phyloP scores from a whole-genome alignment of 768 basidiomycete species.

The Tylopilus felleus region DNA sequence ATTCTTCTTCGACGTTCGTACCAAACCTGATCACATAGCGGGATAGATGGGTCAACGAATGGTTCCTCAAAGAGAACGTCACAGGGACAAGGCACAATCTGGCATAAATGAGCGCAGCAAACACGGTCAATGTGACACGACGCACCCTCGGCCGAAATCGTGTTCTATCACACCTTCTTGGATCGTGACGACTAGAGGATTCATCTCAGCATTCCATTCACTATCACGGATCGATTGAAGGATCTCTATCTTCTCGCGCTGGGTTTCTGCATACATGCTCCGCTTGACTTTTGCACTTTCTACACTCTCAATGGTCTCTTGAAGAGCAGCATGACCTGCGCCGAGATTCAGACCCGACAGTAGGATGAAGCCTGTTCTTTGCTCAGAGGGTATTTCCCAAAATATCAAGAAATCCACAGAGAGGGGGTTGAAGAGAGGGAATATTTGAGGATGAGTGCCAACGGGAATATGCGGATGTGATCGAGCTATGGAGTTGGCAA shows the following conservation, averaged over 20 bases:
- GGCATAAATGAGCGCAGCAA: constrained; percentile 7
- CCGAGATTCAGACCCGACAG: constrained; percentile 62
- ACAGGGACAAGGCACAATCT: constrained; percentile 59
- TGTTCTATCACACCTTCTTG: constrained; percentile 48
- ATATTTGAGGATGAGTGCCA: constrained; percentile 52
- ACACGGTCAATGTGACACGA: constrained; percentile 8
- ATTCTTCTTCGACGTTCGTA: constrained; percentile 19
- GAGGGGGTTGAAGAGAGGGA: constrained; percentile 76
- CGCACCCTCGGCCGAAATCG: constrained; percentile 71
- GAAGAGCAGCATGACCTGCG: constrained; percentile 63
- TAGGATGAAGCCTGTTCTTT: constrained; percentile 58
- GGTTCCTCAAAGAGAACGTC: constrained; percentile 61
- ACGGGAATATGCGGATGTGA: constrained; percentile 58
- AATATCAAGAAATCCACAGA: constrained; percentile 71
- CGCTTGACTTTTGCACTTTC: constrained; percentile 66
- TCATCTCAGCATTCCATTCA: constrained; percentile 77
- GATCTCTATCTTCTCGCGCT: constrained; percentile 63
- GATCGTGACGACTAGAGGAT: constrained; percentile 61
- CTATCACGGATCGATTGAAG: constrained; percentile 63
- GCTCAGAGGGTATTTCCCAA: constrained; percentile 66
- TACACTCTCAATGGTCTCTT: constrained; percentile 55
- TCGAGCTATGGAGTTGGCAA: constrained; percentile 34
- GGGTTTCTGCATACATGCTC: constrained; percentile 91
- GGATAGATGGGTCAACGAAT: constrained; percentile 61
- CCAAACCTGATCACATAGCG: constrained; percentile 54